Base-by-base conservation (phyloP, 768 basidiomycete species). In the Holtermannia corniformis region DNA sequence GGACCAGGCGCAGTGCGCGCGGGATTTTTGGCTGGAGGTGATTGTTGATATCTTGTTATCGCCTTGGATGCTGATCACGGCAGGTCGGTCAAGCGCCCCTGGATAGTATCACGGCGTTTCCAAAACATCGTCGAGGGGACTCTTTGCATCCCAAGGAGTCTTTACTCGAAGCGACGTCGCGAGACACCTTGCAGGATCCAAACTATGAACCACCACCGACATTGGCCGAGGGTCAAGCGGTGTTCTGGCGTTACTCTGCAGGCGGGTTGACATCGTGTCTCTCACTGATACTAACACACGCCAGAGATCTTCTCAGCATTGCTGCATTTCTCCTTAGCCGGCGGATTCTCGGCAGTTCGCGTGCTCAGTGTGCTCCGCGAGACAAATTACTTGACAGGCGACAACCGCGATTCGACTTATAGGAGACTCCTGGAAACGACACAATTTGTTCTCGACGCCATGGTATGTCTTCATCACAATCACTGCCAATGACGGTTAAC, bases 161-260 rank as follows among this genome's bases (percentile, higher is more conserved):
- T 11, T 37, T 24, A 16, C 26, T 37, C 24, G 46, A 32, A 37
- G 12, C 24, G 56, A 54, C 45, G 11, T 51, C 50, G n/a, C 45
- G 52, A 12, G 21, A 22, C 13, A 19, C 63, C 16, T 25, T 58
- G 22, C 32, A 25, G 32, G 27, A 22, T 7, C 49, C 51, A 16
- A 44, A 60, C 27, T 42, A 26, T 5, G 24, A 40, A 21, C 56
- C 57, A 1, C 16, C 44, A 14, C 59, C 67, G 0, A 55, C 51
- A 0, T 47, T 70, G 3, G 51, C 67, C 12, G 60, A 68, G 28
- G 71, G 71, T 0, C 71, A 72, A 52, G 60, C 62, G 3, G 65
- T 72, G 10, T 70, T 71, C 49, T 72, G 69, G 68, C 54, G 62
- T 45, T 70, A 71, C 47, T 58, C 63, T 2, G 48, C 56, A 37